Conservation (phyloP, 208 protist species). For the Polymyxa betae region DNA sequence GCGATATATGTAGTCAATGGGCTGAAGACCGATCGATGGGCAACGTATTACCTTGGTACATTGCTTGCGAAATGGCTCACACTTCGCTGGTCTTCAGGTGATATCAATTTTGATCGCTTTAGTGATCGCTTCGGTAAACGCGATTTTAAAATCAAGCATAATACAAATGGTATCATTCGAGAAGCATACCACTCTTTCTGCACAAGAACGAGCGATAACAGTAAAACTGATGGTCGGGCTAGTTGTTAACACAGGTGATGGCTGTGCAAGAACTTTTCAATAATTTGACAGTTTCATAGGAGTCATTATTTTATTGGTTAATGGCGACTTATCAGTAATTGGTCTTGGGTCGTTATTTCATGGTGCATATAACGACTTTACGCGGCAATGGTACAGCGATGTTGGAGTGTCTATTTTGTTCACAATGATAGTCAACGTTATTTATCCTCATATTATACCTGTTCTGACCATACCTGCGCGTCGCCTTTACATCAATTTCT, state of each 20-base stretch:
- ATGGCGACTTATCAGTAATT: constrained; percentile 33
- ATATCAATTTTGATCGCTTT: not conserved
- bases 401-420: not conserved
- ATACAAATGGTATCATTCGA: not conserved
- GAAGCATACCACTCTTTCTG: not conserved
- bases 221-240: not conserved
- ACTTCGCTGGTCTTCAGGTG: no score
- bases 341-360: not conserved
- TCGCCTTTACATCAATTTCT: not conserved
- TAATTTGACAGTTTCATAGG: no score
- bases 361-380: not conserved
- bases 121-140: not conserved
- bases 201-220: constrained; percentile 33
- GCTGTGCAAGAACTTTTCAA: not conserved
- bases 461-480: not conserved
- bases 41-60: no score
- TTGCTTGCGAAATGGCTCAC: no score
- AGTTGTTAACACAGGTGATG: constrained; percentile 14
- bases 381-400: not conserved
- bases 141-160: not conserved
- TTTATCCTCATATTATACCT: constrained; percentile 35
- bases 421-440: constrained; percentile 9
- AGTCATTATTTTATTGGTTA: not conserved
- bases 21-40: not conserved
- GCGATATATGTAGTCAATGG: not conserved